Percentiles rank a stretch among this genome's conserved stretches.
phyloP scores from a whole-genome alignment of 768 basidiomycete genomes.

The Zangia roseola region DNA sequence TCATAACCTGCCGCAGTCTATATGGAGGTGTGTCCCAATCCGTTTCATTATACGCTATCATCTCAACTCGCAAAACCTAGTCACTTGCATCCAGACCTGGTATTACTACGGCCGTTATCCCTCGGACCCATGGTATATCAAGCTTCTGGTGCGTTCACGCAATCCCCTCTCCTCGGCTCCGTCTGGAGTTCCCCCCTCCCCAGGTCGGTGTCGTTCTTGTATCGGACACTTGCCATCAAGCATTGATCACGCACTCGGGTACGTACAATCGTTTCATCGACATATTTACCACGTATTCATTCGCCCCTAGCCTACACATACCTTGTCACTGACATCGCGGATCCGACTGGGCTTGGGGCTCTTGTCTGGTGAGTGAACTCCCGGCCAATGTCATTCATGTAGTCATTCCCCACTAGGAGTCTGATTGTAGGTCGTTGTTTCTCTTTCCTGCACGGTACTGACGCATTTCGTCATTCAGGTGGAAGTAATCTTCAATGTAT shows the following conservation, averaged over 20 bases:
- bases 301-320: constrained; percentile 46
- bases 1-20: constrained; percentile 35
- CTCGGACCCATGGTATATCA: constrained; percentile 51
- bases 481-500: constrained; percentile 54
- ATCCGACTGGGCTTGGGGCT: no score
- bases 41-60: constrained; percentile 1
- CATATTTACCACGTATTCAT: no score
- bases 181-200: not conserved
- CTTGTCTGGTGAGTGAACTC: constrained; percentile 32
- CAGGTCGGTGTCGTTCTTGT: constrained; percentile 53
- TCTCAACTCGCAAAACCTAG: constrained; percentile 28
- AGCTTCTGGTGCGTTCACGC: constrained; percentile 40
- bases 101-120: constrained; percentile 53
- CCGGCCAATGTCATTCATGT: not conserved
- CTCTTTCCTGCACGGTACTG: not conserved
- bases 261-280: constrained; percentile 11
- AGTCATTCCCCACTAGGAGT: constrained; percentile 21
- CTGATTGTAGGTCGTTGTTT: constrained; percentile 18
- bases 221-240: constrained; percentile 58
- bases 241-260: constrained; percentile 56
- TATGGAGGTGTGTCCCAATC: constrained; percentile 44
- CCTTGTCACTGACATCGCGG: no score
- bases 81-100: constrained; percentile 57
- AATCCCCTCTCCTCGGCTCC: not conserved
- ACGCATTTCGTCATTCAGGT: constrained; percentile 31